These are phyloP conservation scores for Nosema granulosis DNA, from an alignment of 371 early-diverging fungal species.

Conservation along the genomic window DNA sequence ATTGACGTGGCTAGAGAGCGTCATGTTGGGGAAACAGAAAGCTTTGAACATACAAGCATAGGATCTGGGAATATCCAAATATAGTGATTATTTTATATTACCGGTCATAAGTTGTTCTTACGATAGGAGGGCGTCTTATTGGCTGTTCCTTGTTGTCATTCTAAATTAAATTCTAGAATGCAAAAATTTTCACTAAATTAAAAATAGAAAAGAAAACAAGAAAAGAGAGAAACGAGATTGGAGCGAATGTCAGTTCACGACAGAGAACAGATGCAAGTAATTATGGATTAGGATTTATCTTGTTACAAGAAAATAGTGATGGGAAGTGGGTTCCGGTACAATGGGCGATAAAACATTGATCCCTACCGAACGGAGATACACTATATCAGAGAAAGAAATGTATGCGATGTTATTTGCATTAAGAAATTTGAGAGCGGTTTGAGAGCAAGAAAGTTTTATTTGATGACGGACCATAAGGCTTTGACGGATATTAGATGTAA, in stretches of 20 bases:
- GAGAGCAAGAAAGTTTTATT: constrained; percentile 40
- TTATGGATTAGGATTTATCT: constrained; percentile 44
- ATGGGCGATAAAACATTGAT: constrained; percentile 31
- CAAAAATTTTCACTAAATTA: too few relatives aligned
- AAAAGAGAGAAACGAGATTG: too few relatives aligned
- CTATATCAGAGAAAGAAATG: constrained; percentile 50
- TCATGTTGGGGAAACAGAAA: too few relatives aligned
- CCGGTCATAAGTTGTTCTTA: too few relatives aligned
- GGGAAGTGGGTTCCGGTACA: constrained; percentile 18
- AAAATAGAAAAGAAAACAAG: too few relatives aligned
- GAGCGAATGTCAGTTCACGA: constrained; percentile 27
- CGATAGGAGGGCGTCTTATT: too few relatives aligned
- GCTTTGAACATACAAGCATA: too few relatives aligned
- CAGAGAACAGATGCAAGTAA: constrained; percentile 53
- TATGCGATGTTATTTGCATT: constrained; percentile 33
- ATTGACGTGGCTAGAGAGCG: too few relatives aligned
- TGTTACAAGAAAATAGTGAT: constrained; percentile 39
- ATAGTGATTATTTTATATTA: too few relatives aligned
- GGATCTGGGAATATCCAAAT: too few relatives aligned
- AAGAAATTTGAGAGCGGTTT: constrained; percentile 45
- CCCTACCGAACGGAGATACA: constrained; percentile 33
- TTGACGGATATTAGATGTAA: constrained; percentile 40
- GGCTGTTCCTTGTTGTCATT: too few relatives aligned
- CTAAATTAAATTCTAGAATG: too few relatives aligned
- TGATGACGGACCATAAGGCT: constrained; percentile 58